These are phyloP conservation scores for Penicillium steckii DNA, from an alignment of 495 filamentous ascomycete species.

Conservation along the genomic window DNA sequence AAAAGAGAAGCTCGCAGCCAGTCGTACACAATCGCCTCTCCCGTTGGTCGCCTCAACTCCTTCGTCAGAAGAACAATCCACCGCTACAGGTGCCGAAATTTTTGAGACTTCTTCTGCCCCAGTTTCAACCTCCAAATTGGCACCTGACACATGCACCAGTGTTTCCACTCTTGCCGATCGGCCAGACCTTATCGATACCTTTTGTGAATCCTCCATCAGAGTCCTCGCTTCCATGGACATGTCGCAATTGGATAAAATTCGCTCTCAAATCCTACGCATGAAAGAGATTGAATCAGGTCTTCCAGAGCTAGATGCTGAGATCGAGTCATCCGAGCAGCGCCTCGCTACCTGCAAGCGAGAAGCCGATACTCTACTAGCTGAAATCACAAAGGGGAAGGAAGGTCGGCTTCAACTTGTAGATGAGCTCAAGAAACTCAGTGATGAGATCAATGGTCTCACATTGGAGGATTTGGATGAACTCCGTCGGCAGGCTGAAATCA, in stretches of 20 bases:
- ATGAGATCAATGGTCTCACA: slow-evolving; percentile 44
- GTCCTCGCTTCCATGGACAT: slow-evolving; percentile 15
- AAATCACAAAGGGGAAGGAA: slow-evolving; percentile 49
- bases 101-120: slow-evolving; percentile 4
- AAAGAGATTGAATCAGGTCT: slow-evolving; percentile 57
- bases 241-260: slow-evolving; percentile 26
- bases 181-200: slow-evolving; percentile 7
- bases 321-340: slow-evolving; percentile 44
- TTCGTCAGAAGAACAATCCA: slow-evolving; percentile 19
- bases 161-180: slow-evolving; percentile 3
- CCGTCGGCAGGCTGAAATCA: slow-evolving; percentile 25
- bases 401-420: slow-evolving; percentile 44
- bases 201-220: slow-evolving; percentile 11
- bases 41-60: slow-evolving; percentile 15
- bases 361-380: slow-evolving; percentile 56
- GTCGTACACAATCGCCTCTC: slow-evolving; percentile 35
- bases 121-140: neutral
- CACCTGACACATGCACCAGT: neutral
- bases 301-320: slow-evolving; percentile 55
- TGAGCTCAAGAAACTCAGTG: slow-evolving; percentile 53
- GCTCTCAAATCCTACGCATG: slow-evolving; percentile 41
- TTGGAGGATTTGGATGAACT: slow-evolving; percentile 41
- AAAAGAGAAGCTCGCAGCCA: slow-evolving; percentile 51
- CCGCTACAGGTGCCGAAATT: slow-evolving; percentile 7
- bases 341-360: slow-evolving; percentile 56